Percentiles rank a stretch among this genome's conserved stretches.
phyloP scores from a whole-genome alignment of 208 protist species.

The Acanthamoeba healyi region DNA sequence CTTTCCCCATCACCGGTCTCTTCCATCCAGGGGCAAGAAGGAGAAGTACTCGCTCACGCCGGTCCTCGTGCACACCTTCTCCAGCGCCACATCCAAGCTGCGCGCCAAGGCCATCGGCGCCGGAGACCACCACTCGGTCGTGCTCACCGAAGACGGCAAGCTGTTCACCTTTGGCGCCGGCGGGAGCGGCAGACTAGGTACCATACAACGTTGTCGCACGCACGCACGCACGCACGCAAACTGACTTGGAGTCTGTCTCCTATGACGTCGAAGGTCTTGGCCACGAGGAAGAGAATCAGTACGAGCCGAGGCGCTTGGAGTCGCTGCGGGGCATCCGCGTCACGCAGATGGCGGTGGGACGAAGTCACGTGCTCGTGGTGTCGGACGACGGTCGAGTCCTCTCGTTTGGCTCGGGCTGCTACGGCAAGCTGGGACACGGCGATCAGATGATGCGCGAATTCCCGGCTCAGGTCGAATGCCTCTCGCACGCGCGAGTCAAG shows the following conservation, averaged over 20 bases:
- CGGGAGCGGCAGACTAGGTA: not conserved
- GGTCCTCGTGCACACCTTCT: not conserved
- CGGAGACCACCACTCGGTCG: constrained; percentile 20
- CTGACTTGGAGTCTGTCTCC: not conserved
- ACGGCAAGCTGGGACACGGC: constrained; percentile 45
- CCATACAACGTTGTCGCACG: not conserved
- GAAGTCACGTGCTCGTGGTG: constrained; percentile 1
- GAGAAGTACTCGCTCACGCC: constrained; percentile 53
- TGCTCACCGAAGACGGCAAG: constrained; percentile 23
- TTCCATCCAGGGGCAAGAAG: not conserved
- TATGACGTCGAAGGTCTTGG: not conserved
- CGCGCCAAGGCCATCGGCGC: constrained; percentile 17
- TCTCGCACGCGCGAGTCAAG: not conserved
- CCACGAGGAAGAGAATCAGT: not conserved
- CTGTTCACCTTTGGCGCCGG: constrained; percentile 43
- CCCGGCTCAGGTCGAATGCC: not conserved
- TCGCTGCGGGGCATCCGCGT: not conserved
- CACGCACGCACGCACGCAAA: not conserved
- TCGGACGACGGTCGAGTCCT: not conserved
- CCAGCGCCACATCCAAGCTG: not conserved
- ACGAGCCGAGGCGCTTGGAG: not conserved
- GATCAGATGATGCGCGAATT: not conserved
- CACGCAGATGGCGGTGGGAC: not conserved
- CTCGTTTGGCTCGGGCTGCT: constrained; percentile 46
- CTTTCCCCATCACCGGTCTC: not conserved